Evolutionary conservation across 2,329 filamentous ascomycete genomes (phyloP).

Genomic region (Neonectria neomacrospora): DNA sequence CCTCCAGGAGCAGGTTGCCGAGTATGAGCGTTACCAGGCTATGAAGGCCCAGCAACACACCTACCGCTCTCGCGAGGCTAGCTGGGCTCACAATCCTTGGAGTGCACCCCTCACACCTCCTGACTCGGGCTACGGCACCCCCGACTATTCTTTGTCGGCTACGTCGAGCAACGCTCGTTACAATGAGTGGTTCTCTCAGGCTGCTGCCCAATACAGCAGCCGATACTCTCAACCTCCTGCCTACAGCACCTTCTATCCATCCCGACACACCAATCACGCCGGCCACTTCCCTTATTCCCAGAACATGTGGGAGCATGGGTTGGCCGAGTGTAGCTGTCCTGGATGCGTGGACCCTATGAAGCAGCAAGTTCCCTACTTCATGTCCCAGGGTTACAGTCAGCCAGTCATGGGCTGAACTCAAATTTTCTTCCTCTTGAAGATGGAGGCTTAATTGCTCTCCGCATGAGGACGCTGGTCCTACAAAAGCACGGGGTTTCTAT

Average conservation of each 20-base stretch:
- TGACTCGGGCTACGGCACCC: slow-evolving; percentile 71
- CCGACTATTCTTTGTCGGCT: slow-evolving; percentile 67
- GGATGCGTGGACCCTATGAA: slow-evolving; percentile 60
- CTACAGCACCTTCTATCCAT: slow-evolving; percentile 55
- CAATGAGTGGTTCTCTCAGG: slow-evolving; percentile 67
- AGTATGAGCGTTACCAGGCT: slow-evolving; percentile 62
- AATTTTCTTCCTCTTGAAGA: slow-evolving; percentile 27
- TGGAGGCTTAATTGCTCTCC: slow-evolving; percentile 36
- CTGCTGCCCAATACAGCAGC: slow-evolving; percentile 55
- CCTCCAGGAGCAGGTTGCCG: slow-evolving; percentile 65
- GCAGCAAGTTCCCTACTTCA: slow-evolving; percentile 61
- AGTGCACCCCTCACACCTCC: slow-evolving; percentile 66
- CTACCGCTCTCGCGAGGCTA: slow-evolving; percentile 59
- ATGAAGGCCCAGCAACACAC: slow-evolving; percentile 55
- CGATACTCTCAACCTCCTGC: slow-evolving; percentile 58
- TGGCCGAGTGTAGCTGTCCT: slow-evolving; percentile 62
- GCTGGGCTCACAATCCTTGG: slow-evolving; percentile 59
- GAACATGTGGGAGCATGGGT: slow-evolving; percentile 62
- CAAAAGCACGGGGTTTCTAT: slow-evolving; percentile 43
- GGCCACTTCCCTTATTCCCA: slow-evolving; percentile 59
- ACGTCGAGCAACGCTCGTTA: slow-evolving; percentile 65
- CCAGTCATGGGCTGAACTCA: slow-evolving; percentile 63
- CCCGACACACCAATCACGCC: slow-evolving; percentile 55
- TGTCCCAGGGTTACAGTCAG: slow-evolving; percentile 62
- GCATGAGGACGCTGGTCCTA: slow-evolving; percentile 34